Evolutionary conservation across 2,329 filamentous ascomycete species (phyloP), one percentile per base, ranked within the genome.

Genomic region (Colletotrichum tofieldiae): DNA sequence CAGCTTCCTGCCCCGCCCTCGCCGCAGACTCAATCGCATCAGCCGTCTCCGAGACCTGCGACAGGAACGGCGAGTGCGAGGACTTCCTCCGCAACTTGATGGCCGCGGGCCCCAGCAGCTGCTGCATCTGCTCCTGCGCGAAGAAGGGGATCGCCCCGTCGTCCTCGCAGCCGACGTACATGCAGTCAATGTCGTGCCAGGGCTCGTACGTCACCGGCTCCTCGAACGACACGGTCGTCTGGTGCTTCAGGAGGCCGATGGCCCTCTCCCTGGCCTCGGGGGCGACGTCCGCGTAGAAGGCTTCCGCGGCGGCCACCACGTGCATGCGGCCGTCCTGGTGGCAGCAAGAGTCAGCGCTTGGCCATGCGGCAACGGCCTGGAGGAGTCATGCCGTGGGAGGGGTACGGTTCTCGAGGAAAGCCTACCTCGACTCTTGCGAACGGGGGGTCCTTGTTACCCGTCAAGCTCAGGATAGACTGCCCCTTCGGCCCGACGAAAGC

Each of bases 401-500:
- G 43, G 3, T 26, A 47, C 9, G 18, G 18, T 11, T 9, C 18
- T 5, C 32, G 12, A 16, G 37, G 12, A 29, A 18, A 6, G 12
- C 75, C 67, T 71, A 77, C 78, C 29, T 77, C 64, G 5, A 75
- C 32, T 7, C 66, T 76, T 76, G 76, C 77, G 78, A 78, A 80
- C 5, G 77, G 74, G 49, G 76, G 32, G 16, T 55, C 60, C 32
- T 32, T 29, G 1, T 61, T 35, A 11, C 75, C 74, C 0, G 79
- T 75, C 64, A 75, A 73, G 2, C 72, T 63, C 16, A 72, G 71
- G 14, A 80, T 73, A 14, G 74, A 76, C 41, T 75, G 65, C 0
- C 76, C 78, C 0, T 69, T 49, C 0, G 77, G 79, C 2, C 78
- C 76, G 9, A 82, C 77, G 16, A 81, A 83, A 0, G 79, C 79